Base-by-base conservation (phyloP, 2,329 filamentous ascomycete genomes). In the Stagonosporopsis tanaceti region DNA sequence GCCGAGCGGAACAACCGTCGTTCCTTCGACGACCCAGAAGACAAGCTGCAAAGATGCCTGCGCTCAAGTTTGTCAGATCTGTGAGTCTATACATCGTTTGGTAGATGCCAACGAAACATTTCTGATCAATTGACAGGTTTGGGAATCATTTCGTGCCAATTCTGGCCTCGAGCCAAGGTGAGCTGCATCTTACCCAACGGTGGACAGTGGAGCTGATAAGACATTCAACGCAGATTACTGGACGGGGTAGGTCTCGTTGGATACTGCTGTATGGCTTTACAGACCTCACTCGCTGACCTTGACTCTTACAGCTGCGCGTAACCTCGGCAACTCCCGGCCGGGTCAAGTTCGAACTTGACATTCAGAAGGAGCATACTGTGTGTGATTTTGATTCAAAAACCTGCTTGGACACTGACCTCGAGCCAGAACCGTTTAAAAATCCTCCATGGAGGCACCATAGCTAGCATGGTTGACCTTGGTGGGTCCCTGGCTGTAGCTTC, bases 131-230 rank as follows among this genome's bases (percentile, higher is more conserved):
- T 46, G 37, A 57, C 57, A 95, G 92, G 92, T 96, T 44, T 85
- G 92, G 81, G 89, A 90, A 74, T 93, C 91, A 2, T 97, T 97
- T 77, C 87, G 91, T 80, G 85, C 86, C 64, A 90, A 92, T 63
- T 97, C 93, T 5, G 93, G 93, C 6, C 80, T 98, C 20, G 94
- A 97, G 76, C 92, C 92, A 74, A 90, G 91, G 93, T 96, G 81
- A 42, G 40, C 50, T 27, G 47, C 28, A 50, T 34, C 25, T 9
- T 20, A 6, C 8, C 22, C 5, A 3, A 7, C 35, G 25, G 17
- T n/a, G 12, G 1, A 35, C 24, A 3, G 37, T n/a, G 30, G 32
- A 24, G 30, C 53, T 61, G 15, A 60, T 37, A 4, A 45, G 24
- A 3, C 25, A 9, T 22, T 3, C 3, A 9, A 32, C 14, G 0